phyloP scores from a whole-genome alignment of 768 basidiomycete genomes.

The Russula compacta region DNA sequence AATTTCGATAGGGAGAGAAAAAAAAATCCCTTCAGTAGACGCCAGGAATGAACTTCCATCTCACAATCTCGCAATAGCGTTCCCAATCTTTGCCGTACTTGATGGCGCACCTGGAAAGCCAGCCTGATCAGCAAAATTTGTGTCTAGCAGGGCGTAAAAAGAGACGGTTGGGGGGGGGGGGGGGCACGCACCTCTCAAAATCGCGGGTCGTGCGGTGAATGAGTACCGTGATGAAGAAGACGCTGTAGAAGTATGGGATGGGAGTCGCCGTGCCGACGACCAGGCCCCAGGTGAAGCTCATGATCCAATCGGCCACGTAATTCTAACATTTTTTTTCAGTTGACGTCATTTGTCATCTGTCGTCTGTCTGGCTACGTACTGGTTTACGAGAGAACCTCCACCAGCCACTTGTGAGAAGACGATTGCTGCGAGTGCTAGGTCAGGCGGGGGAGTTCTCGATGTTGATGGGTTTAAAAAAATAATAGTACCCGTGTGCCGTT shows the following conservation, averaged over 20 bases:
- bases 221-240: constrained; percentile 92
- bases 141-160: background rate
- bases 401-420: constrained; percentile 86
- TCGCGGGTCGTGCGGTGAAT: constrained; percentile 88
- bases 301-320: constrained; percentile 89
- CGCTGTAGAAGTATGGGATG: constrained; percentile 94
- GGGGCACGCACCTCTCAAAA: constrained; percentile 66
- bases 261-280: constrained; percentile 64
- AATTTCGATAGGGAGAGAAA: background rate
- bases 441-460: background rate
- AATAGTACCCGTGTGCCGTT: constrained; percentile 77
- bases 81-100: constrained; percentile 98
- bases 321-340: no score
- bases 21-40: constrained; percentile 48
- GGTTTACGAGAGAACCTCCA: constrained; percentile 95
- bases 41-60: constrained; percentile 83
- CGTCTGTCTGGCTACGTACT: constrained; percentile 36
- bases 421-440: constrained; percentile 45
- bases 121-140: constrained; percentile 4
- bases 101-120: constrained; percentile 42
- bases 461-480: background rate
- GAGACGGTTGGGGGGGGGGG: constrained; percentile 3
- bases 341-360: background rate
- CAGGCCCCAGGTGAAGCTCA: constrained; percentile 80
- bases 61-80: constrained; percentile 76